These are phyloP conservation scores for Microdochium bolleyi DNA, from an alignment of 2,329 filamentous ascomycete species.

Conservation along the genomic window DNA sequence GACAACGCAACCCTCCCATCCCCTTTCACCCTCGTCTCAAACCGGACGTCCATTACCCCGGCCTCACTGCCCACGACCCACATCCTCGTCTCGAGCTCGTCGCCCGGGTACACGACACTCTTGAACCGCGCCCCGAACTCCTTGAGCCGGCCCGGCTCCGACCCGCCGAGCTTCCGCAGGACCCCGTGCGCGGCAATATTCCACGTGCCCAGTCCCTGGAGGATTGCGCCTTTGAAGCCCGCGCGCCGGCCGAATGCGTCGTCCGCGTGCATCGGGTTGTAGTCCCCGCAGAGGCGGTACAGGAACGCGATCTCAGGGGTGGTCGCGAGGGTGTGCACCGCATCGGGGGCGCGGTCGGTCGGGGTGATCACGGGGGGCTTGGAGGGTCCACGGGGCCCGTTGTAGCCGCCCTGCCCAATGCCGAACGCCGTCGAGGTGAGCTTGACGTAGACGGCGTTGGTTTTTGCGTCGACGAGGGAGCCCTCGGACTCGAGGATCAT, in stretches of 20 bases:
- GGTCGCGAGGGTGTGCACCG: slow-evolving; percentile 26
- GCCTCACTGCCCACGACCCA: slow-evolving; percentile 25
- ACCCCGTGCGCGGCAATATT: slow-evolving; percentile 36
- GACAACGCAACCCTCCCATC: slow-evolving; percentile 23
- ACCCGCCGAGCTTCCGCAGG: slow-evolving; percentile 27
- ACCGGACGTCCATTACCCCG: slow-evolving; percentile 25
- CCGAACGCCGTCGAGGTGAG: slow-evolving; percentile 31
- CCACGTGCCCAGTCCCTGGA: slow-evolving; percentile 38
- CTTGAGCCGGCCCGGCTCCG: slow-evolving; percentile 29
- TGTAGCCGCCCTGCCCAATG: slow-evolving; percentile 36
- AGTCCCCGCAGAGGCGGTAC: slow-evolving; percentile 38
- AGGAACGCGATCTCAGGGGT: slow-evolving; percentile 28
- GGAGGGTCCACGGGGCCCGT: slow-evolving; percentile 28
- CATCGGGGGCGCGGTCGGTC: slow-evolving; percentile 22
- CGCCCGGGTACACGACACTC: slow-evolving; percentile 37
- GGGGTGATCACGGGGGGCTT: slow-evolving; percentile 22
- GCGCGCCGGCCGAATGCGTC: slow-evolving; percentile 6
- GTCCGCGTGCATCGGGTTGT: slow-evolving; percentile 26
- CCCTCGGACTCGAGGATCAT: slow-evolving; percentile 34
- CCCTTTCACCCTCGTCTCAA: slow-evolving; percentile 27
- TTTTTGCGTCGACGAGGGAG: slow-evolving; percentile 27
- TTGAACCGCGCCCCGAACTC: slow-evolving; percentile 35
- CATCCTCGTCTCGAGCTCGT: slow-evolving; percentile 32
- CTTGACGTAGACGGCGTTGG: slow-evolving; percentile 25
- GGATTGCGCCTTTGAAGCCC: slow-evolving; percentile 35